Conservation (phyloP, 2,329 filamentous ascomycete species). For the Aspergillus ochraceus region DNA sequence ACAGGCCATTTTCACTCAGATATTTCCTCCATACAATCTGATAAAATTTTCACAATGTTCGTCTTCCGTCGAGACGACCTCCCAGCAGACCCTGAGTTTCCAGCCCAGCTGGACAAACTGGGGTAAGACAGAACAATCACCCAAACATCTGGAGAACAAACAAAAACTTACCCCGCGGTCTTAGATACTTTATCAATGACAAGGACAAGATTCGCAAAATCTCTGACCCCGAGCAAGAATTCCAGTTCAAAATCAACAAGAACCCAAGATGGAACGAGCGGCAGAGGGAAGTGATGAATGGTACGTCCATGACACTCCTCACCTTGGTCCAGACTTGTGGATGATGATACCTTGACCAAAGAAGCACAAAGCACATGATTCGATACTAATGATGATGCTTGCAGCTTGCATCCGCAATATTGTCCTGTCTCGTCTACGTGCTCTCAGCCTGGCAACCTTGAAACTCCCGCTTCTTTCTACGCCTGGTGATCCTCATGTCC, state of each 20-base stretch:
- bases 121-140: constrained; percentile 57
- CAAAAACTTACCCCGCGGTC: not conserved
- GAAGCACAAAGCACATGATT: too few species aligned
- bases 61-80: constrained; percentile 67
- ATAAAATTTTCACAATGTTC: constrained; percentile 63
- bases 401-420: constrained; percentile 58
- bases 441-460: constrained; percentile 60
- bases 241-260: constrained; percentile 71
- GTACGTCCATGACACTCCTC: constrained; percentile 47
- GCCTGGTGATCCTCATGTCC: constrained; percentile 58
- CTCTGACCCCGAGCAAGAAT: constrained; percentile 66
- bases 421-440: constrained; percentile 61
- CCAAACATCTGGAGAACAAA: not conserved
- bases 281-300: constrained; percentile 72
- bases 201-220: constrained; percentile 73
- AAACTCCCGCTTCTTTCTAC: constrained; percentile 60
- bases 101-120: constrained; percentile 65
- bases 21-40: not conserved
- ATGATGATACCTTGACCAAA: not conserved
- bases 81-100: constrained; percentile 68
- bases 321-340: not conserved
- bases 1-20: not conserved
- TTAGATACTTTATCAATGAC: constrained; percentile 75
- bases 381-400: not conserved
- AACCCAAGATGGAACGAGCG: constrained; percentile 76